phyloP scores from a whole-genome alignment of 1,284 basidiomycete species.

The Neotropicomus parvogracilis region DNA sequence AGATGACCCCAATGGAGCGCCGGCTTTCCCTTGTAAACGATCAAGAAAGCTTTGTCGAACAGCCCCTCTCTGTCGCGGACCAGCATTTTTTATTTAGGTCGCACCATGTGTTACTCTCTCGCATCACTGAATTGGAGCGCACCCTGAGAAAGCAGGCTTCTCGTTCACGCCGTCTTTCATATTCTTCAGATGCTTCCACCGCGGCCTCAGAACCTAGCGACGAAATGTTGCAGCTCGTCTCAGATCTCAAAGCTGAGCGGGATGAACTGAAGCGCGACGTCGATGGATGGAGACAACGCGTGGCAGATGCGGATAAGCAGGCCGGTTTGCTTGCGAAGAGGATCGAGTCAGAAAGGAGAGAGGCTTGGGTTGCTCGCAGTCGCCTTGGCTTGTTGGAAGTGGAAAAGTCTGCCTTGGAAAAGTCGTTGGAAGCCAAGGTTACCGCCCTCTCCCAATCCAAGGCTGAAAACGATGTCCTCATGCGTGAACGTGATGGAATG shows the following conservation, averaged over 20 bases:
- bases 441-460: constrained; percentile 33
- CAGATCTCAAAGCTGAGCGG: constrained; percentile 73
- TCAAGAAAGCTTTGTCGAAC: constrained; percentile 37
- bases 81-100: constrained; percentile 80
- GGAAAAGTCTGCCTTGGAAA: constrained; percentile 56
- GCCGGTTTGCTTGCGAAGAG: constrained; percentile 53
- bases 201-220: constrained; percentile 52
- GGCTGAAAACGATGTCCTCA: constrained; percentile 33
- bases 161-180: constrained; percentile 52
- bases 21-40: constrained; percentile 40
- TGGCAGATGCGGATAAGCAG: constrained; percentile 65
- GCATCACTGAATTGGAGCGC: constrained; percentile 75
- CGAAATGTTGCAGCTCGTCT: constrained; percentile 68
- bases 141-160: constrained; percentile 52
- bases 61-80: constrained; percentile 60
- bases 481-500: constrained; percentile 32
- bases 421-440: constrained; percentile 43
- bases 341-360: constrained; percentile 66
- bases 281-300: constrained; percentile 69
- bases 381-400: constrained; percentile 58
- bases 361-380: constrained; percentile 72
- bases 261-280: constrained; percentile 76
- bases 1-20: constrained; percentile 61
- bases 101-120: constrained; percentile 71
- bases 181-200: constrained; percentile 46